phyloP scores from a whole-genome alignment of 2,329 filamentous ascomycete genomes.

The Ascochyta lentis region DNA sequence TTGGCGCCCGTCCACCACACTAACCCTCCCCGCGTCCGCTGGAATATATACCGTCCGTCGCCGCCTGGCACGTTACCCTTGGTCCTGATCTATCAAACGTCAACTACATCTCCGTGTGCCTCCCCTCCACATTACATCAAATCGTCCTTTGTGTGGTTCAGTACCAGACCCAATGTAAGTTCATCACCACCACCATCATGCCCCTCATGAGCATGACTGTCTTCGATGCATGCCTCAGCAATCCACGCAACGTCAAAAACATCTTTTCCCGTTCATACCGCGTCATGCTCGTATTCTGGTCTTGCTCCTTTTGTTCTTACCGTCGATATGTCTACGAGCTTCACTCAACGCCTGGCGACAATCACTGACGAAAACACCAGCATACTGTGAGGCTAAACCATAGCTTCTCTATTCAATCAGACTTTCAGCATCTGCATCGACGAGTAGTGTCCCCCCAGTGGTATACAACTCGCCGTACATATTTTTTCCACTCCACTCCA shows the following conservation, averaged over 20 bases:
- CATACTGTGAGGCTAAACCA: background rate
- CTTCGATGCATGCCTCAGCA: background rate
- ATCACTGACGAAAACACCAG: constrained; percentile 7
- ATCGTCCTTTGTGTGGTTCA: constrained; percentile 6
- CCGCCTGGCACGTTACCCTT: constrained; percentile 39
- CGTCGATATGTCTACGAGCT: background rate
- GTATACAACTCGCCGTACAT: constrained; percentile 8
- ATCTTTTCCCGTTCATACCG: background rate
- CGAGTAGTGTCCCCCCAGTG: constrained; percentile 4
- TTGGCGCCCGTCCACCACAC: constrained; percentile 37
- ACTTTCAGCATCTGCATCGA: background rate
- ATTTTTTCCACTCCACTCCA: background rate
- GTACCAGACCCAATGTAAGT: constrained; percentile 12
- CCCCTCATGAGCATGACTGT: background rate
- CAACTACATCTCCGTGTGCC: constrained; percentile 16
- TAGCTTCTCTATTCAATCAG: background rate
- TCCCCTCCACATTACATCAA: constrained; percentile 16
- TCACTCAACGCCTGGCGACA: background rate
- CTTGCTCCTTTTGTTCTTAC: background rate
- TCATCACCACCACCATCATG: background rate
- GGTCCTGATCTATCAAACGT: constrained; percentile 27
- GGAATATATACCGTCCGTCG: constrained; percentile 45
- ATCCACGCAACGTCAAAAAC: background rate
- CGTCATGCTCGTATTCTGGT: background rate
- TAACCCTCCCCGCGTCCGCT: constrained; percentile 37